Evolutionary conservation across 257 asterid genomes (phyloP).

Genomic region (Solanum paucissectum): DNA sequence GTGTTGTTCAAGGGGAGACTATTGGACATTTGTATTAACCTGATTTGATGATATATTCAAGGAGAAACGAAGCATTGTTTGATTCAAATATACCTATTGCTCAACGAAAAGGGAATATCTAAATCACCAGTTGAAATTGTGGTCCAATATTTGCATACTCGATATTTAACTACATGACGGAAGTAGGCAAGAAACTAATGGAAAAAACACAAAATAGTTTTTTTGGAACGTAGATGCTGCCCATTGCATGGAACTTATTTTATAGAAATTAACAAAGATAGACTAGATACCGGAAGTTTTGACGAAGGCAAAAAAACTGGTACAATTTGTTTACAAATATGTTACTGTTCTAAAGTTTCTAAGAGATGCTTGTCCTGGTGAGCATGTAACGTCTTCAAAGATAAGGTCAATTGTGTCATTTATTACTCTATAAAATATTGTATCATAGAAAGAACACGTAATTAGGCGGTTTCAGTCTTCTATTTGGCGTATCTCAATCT

Average conservation of each 20-base stretch:
- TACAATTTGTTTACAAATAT: conserved; percentile 21
- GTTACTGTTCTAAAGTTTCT: conserved; percentile 12
- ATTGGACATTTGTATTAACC: too few relatives aligned
- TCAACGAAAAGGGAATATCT: too few relatives aligned
- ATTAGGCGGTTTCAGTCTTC: conserved; percentile 17
- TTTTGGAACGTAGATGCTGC: conserved; percentile 35
- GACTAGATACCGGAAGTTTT: conserved; percentile 14
- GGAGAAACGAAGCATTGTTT: too few relatives aligned
- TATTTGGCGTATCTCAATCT: background rate
- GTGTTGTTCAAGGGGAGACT: too few relatives aligned
- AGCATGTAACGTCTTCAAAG: conserved; percentile 1
- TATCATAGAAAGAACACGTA: conserved; percentile 14
- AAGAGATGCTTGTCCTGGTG: conserved; percentile 7
- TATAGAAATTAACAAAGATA: conserved; percentile 11
- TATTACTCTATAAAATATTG: conserved; percentile 38
- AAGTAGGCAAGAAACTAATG: conserved; percentile 24
- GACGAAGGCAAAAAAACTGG: conserved; percentile 31
- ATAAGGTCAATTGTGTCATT: too few relatives aligned
- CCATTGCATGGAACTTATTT: too few relatives aligned
- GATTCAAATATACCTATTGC: too few relatives aligned
- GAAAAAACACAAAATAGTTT: conserved; percentile 18
- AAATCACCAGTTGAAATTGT: conserved; percentile 8
- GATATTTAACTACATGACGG: conserved; percentile 30
- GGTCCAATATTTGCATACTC: conserved; percentile 46
- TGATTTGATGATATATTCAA: too few relatives aligned